A percentile compares a stretch with the other conserved stretches of the same genome.
Evolutionary conservation across 2,329 filamentous ascomycete genomes (phyloP).

Genomic region (Aspergillus nomiae): DNA sequence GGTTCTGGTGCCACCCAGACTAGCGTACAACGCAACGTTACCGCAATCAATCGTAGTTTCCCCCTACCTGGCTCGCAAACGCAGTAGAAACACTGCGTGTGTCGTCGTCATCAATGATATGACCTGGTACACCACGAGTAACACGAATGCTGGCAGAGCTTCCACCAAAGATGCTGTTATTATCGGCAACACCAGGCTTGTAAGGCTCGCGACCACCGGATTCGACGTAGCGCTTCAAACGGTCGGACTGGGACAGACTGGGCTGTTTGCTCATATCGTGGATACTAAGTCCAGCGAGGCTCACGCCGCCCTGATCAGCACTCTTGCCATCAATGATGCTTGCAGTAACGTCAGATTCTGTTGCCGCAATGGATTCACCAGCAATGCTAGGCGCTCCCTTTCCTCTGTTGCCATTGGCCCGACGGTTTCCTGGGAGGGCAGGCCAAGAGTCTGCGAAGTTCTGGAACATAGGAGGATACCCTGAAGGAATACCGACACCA

Average conservation of each 20-base stretch:
- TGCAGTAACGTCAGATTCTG: slow-evolving; percentile 80
- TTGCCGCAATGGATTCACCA: slow-evolving; percentile 89
- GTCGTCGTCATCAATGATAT: slow-evolving; percentile 73
- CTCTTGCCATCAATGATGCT: slow-evolving; percentile 76
- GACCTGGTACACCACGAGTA: slow-evolving; percentile 45
- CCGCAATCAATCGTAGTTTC: slow-evolving; percentile 60
- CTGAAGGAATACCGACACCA: slow-evolving; percentile 75
- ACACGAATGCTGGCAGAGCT: slow-evolving; percentile 57
- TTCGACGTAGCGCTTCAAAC: slow-evolving; percentile 92
- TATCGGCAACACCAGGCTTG: slow-evolving; percentile 54
- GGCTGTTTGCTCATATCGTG: slow-evolving; percentile 70
- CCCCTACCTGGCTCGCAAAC: slow-evolving; percentile 91
- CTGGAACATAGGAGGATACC: slow-evolving; percentile 94
- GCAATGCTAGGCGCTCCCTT: slow-evolving; percentile 76
- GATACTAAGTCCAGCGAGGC: slow-evolving; percentile 79
- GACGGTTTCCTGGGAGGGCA: slow-evolving; percentile 70
- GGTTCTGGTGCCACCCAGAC: slow-evolving; percentile 18
- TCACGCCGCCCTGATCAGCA: slow-evolving; percentile 78
- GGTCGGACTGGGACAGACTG: slow-evolving; percentile 80
- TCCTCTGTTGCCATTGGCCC: slow-evolving; percentile 65
- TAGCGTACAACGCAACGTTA: slow-evolving; percentile 8
- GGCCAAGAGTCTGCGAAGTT: slow-evolving; percentile 93
- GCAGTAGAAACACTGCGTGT: slow-evolving; percentile 95
- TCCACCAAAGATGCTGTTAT: slow-evolving; percentile 66
- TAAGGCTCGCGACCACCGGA: slow-evolving; percentile 69